phyloP scores from a whole-genome alignment of 495 filamentous ascomycete genomes.

The Talaromyces ruber region DNA sequence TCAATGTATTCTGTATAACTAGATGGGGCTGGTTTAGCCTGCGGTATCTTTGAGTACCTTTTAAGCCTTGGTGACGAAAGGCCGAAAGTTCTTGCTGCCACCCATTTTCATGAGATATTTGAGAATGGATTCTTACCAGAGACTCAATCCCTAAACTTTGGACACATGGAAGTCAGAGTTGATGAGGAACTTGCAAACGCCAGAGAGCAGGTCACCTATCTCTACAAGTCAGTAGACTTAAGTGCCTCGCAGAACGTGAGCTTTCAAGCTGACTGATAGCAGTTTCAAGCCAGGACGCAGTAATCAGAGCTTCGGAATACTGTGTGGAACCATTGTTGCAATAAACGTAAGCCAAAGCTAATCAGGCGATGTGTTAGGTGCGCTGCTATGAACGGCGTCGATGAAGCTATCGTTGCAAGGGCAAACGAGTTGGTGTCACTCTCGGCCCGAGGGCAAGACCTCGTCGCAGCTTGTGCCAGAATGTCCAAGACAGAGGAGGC shows the following conservation, averaged over 20 bases:
- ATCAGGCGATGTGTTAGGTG: constrained; percentile 36
- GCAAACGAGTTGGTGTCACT: constrained; percentile 69
- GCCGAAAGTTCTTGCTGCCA: constrained; percentile 80
- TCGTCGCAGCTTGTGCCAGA: constrained; percentile 59
- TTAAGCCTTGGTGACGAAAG: constrained; percentile 47
- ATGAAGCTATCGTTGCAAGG: constrained; percentile 58
- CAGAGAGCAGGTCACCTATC: constrained; percentile 74
- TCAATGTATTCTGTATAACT: not conserved
- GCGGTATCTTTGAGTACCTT: constrained; percentile 72
- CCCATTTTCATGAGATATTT: constrained; percentile 94
- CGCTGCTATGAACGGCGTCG: constrained; percentile 77
- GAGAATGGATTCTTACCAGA: constrained; percentile 57
- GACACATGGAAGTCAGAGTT: constrained; percentile 81
- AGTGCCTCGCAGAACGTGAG: not conserved
- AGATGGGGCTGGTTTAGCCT: constrained; percentile 83
- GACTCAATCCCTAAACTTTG: constrained; percentile 57
- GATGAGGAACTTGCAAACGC: constrained; percentile 50
- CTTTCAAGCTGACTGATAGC: not conserved
- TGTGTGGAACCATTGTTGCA: constrained; percentile 23
- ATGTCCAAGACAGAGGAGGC: constrained; percentile 50
- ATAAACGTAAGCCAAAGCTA: not conserved
- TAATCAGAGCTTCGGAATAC: constrained; percentile 74
- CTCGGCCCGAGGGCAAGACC: constrained; percentile 63
- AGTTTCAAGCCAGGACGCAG: constrained; percentile 58
- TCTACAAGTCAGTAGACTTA: constrained; percentile 61